These are phyloP conservation scores for Lichtheimia hyalospora DNA, from an alignment of 371 early-diverging fungal genomes.

Conservation along the genomic window DNA sequence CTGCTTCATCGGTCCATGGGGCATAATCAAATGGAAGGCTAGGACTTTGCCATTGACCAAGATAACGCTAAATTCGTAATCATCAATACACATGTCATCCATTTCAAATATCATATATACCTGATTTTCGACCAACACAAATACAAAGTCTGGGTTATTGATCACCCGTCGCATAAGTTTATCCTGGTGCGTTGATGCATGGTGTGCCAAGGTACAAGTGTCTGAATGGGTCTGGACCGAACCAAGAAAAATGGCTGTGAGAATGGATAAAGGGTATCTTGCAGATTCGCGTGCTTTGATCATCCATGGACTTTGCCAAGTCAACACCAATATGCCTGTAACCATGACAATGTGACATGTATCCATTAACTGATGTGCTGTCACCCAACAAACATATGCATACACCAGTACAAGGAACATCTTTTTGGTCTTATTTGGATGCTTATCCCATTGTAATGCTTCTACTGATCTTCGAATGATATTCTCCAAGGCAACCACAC, in stretches of 20 bases:
- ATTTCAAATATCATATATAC: neutral
- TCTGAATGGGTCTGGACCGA: conserved; percentile 3
- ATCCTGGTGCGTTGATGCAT: conserved; percentile 6
- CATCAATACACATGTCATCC: neutral
- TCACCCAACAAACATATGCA: conserved; percentile 15
- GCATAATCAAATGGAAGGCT: conserved; percentile 9
- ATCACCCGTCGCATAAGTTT: neutral
- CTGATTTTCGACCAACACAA: conserved; percentile 20
- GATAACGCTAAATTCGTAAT: conserved; percentile 6
- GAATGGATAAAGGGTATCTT: conserved; percentile 12
- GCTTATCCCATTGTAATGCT: conserved; percentile 6
- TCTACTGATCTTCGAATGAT: neutral
- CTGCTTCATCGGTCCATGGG: conserved; percentile 19
- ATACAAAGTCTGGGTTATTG: conserved; percentile 6
- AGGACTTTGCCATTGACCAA: conserved; percentile 17
- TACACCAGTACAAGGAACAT: conserved; percentile 11
- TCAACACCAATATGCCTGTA: conserved; percentile 6
- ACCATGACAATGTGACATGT: conserved; percentile 15
- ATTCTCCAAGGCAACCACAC: neutral
- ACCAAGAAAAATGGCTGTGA: conserved; percentile 13
- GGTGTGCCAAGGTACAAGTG: neutral
- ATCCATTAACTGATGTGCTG: conserved; percentile 17
- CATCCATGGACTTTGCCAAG: conserved; percentile 15
- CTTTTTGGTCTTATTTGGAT: conserved; percentile 5
- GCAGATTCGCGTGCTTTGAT: neutral